phyloP scores from a whole-genome alignment of 192 early-diverging fungal species.

The Linnemannia zychae region DNA sequence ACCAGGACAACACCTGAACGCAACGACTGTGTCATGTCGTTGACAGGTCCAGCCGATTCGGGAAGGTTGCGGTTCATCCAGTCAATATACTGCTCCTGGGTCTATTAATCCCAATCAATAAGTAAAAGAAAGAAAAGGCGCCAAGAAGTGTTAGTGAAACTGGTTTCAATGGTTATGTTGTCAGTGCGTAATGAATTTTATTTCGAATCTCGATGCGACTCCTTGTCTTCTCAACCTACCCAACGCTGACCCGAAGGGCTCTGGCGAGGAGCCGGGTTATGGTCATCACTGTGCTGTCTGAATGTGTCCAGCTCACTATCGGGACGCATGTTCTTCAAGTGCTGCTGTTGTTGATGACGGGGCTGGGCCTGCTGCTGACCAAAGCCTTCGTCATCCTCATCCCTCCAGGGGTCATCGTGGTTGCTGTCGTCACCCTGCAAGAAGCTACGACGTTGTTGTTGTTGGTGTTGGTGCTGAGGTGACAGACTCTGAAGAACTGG shows the following conservation, averaged over 20 bases:
- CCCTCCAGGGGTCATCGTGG: slow-evolving; percentile 30
- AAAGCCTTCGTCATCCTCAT: slow-evolving; percentile 25
- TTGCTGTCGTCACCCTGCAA: slow-evolving; percentile 13
- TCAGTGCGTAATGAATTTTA: neutral
- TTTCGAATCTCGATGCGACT: slow-evolving; percentile 6
- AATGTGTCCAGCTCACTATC: slow-evolving; percentile 29
- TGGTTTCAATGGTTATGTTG: neutral
- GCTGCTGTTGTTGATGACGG: slow-evolving; percentile 13
- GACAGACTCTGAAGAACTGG: slow-evolving; percentile 16
- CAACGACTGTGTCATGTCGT: slow-evolving; percentile 57
- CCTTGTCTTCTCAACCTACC: slow-evolving; percentile 18
- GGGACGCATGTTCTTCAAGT: slow-evolving; percentile 14
- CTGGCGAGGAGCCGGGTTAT: neutral
- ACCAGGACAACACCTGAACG: slow-evolving; percentile 61
- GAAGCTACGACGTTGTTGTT: neutral
- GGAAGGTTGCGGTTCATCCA: slow-evolving; percentile 61
- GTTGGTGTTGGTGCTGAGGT: slow-evolving; percentile 12
- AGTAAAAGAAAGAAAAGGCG: neutral
- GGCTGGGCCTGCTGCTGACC: slow-evolving; percentile 1
- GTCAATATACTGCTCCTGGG: slow-evolving; percentile 47
- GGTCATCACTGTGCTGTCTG: slow-evolving; percentile 17
- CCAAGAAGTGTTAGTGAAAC: neutral
- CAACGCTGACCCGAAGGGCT: neutral
- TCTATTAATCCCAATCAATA: slow-evolving; percentile 21
- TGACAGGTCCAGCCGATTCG: slow-evolving; percentile 40